Base-by-base conservation (phyloP, 352 stramenopile species). In the Globisporangium orthogonon region DNA sequence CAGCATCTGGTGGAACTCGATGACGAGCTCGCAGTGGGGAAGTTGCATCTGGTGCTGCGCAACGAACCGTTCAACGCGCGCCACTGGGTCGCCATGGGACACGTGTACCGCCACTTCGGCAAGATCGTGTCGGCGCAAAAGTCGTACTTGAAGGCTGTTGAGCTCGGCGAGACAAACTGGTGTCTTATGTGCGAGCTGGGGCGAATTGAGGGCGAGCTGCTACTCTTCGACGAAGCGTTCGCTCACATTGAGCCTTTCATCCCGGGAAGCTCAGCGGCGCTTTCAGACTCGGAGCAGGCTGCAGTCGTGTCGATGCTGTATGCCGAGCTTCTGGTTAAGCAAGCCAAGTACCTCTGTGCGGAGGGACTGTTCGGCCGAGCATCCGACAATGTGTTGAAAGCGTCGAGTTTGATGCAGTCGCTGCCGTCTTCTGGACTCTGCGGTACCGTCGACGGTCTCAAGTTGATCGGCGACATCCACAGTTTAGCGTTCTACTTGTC, bases 401-500 rank as follows among this genome's bases (percentile, higher is more conserved):
- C 84, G 7, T 87, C 82, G 7, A 18, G 40, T 9, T 58, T 87
- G n/a, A 71, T 92, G 50, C 70, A 70, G 30, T 30, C 53, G 9
- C 41, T 83, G 11, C 67, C 65, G 23, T 70, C 64, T 0, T 33
- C 54, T 7, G 45, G 40, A 7, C 14, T 74, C 0, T 67, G 60
- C 23, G 56, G 49, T 7, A 80, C 73, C 14, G 66, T 63, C 5
- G 73, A 86, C 52, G 67, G 56, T 3, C 69, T 76, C 45, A 93
- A 94, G 64, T 52, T 95, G 37, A 70, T 94, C 2, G 86, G 83
- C 23, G 86, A 95, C 50, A 72, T 95, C 33, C 78, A 93, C 57
- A 78, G 74, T 50, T 92, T 94, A 60, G 79, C 82, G 23, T 95
- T 91, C 56, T 90, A 90, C 60, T 67, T 95, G 56, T 79, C 83